Base-by-base conservation (phyloP, 352 stramenopile species). In the Phytophthora podocarpi region DNA sequence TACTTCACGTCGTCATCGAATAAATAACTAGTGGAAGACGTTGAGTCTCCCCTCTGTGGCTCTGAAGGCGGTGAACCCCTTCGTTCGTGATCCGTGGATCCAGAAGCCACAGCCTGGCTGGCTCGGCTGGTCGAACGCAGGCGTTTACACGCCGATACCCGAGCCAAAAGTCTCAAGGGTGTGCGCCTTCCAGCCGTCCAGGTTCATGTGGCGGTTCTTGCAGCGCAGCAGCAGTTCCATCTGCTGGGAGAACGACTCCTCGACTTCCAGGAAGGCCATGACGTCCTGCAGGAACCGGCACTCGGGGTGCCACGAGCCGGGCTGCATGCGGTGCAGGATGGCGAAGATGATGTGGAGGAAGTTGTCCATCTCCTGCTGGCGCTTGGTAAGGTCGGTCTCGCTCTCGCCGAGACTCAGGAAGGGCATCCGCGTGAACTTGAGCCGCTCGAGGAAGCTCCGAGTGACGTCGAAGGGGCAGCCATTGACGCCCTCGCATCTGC, bases 261-360 rank as follows among this genome's bases (percentile, higher is more conserved):
- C 78, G 15, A 93, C 84, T 37, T 91, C 84, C 23, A 95, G 69
- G 67, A 95, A 95, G 41, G 34, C 65, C 42, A 93, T 74, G 30
- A 95, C 80, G 57, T 93, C 83, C 52, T 91, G 82, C 18, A 95
- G 68, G 54, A 95, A 95, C 2, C 76, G 69, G 64, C 87, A 95
- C 36, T 93, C 74, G 4, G 75, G 59, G 52, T 87, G 74, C 75
- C 85, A 92, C 45, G 72, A 67, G 26, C 68, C 74, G 20, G 80
- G 76, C 56, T 88, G 78, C 75, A 90, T 90, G 42, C 80, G 79
- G 59, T 92, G 84, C 54, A 95, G 61, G 48, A 92, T 89, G 35
- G 76, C 77, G 49, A 93, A 91, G 53, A 95, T 78, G 56, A 91
- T 83, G 43, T 77, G 79, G 35, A 95, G 56, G 52, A 95, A 95